Conservation (phyloP, 371 early-diverging fungal species). For the Choanephora cucurbitarum region DNA sequence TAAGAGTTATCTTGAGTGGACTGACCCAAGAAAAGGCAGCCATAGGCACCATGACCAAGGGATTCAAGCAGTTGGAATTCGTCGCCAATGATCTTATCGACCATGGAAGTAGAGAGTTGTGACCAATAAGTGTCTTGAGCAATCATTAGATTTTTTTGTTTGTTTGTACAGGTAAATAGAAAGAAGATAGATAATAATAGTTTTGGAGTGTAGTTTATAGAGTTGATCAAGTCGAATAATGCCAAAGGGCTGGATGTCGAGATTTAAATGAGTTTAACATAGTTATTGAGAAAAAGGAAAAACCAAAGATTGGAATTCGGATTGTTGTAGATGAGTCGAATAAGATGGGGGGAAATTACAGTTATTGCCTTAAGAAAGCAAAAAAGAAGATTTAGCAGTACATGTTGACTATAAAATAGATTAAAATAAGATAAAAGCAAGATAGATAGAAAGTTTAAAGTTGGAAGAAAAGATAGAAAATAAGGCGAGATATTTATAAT, state of each 20-base stretch:
- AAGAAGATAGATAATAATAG: too few relatives aligned
- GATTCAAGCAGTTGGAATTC: constrained; percentile 53
- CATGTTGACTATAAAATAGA: background rate
- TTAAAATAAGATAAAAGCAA: background rate
- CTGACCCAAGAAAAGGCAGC: constrained; percentile 58
- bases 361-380: background rate
- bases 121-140: constrained; percentile 1
- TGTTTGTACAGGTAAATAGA: too few relatives aligned
- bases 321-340: too few relatives aligned
- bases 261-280: background rate
- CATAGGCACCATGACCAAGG: constrained; percentile 61
- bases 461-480: background rate
- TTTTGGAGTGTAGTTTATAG: background rate
- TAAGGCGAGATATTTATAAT: background rate
- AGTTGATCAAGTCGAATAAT: background rate
- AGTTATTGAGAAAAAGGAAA: background rate
- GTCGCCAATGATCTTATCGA: constrained; percentile 44
- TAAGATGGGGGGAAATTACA: too few relatives aligned
- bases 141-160: background rate
- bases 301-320: too few relatives aligned
- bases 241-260: background rate
- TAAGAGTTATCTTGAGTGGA: constrained; percentile 32
- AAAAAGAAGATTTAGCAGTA: too few relatives aligned
- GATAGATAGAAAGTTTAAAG: background rate
- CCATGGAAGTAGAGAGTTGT: constrained; percentile 16